phyloP scores from a whole-genome alignment of 768 basidiomycete genomes.

The Baorangia bicolor region DNA sequence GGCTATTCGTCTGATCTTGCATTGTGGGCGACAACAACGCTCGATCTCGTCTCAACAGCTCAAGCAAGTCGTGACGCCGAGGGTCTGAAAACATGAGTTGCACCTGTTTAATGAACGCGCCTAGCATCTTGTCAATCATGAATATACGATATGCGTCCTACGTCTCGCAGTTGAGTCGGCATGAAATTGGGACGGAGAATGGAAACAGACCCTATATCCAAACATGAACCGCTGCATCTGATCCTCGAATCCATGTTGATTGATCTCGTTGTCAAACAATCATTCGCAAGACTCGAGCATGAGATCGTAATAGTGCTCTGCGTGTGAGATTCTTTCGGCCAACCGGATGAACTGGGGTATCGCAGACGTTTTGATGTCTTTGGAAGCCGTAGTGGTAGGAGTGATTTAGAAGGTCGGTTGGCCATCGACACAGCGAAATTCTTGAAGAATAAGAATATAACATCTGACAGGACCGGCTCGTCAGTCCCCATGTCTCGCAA shows the following conservation, averaged over 20 bases:
- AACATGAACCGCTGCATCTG: slow-evolving; percentile 84
- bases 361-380: slow-evolving; percentile 31
- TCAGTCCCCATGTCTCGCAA: not conserved
- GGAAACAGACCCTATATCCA: slow-evolving; percentile 63
- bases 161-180: not conserved
- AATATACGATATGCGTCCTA: slow-evolving; percentile 84
- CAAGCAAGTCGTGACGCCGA: too few species aligned
- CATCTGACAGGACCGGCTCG: slow-evolving; percentile 46
- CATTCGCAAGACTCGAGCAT: slow-evolving; percentile 85
- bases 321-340: slow-evolving; percentile 41
- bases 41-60: too few species aligned
- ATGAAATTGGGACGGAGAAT: not conserved
- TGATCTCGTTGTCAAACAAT: slow-evolving; percentile 89
- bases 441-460: slow-evolving; percentile 80
- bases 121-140: slow-evolving; percentile 89
- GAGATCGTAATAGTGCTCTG: slow-evolving; percentile 75
- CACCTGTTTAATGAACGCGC: slow-evolving; percentile 84
- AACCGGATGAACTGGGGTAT: slow-evolving; percentile 28
- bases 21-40: too few species aligned
- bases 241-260: slow-evolving; percentile 85
- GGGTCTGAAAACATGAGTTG: slow-evolving; percentile 61
- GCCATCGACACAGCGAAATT: slow-evolving; percentile 52
- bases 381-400: slow-evolving; percentile 14
- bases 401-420: slow-evolving; percentile 20
- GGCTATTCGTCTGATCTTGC: too few species aligned